Base-by-base conservation (phyloP, 345 rosid genomes). In the Acer yangbiense region DNA sequence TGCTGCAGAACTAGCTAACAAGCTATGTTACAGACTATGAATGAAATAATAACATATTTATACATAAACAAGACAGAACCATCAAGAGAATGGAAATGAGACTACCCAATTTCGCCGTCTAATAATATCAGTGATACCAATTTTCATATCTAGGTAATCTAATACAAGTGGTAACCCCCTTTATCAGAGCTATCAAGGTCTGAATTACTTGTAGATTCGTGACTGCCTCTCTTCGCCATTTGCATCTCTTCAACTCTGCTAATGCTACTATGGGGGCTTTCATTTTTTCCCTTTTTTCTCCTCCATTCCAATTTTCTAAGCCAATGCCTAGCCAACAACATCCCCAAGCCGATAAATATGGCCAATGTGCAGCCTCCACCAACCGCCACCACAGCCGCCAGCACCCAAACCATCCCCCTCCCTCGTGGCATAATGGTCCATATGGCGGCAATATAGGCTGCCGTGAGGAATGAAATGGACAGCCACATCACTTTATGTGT, bases 401-500 rank as follows among this genome's bases (percentile, higher is more conserved):
- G 57, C 55, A 87, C 78, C 90, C 93, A 87, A 4, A 27, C 3
- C 76, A 77, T 80, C 12, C 87, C 89, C 8, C 52, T 1, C 7
- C 67, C 77, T 68, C 65, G 78, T 3, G 91, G 95, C 76, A 89
- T 57, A 39, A 84, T 76, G 41, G 88, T 81, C 87, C 90, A 91
- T 71, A 87, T 83, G 6, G 89, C 90, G 0, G 93, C 91, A 9
- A 91, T 44, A 46, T 84, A 86, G 55, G 93, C 94, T 0, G 86
- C 78, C 0, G 91, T 90, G 89, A 91, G 81, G 82, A 89, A 89
- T 29, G 87, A 89, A 12, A 44, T 73, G 27, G 93, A 88, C 68
- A 83, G 72, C 93, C 95, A 91, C 91, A 89, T 80, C 55, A 87
- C 82, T 44, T 86, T 91, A 65, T 91, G 95, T 1, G 91, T 85